phyloP scores from a whole-genome alignment of 2,329 filamentous ascomycete genomes.

The Alternaria rosae region DNA sequence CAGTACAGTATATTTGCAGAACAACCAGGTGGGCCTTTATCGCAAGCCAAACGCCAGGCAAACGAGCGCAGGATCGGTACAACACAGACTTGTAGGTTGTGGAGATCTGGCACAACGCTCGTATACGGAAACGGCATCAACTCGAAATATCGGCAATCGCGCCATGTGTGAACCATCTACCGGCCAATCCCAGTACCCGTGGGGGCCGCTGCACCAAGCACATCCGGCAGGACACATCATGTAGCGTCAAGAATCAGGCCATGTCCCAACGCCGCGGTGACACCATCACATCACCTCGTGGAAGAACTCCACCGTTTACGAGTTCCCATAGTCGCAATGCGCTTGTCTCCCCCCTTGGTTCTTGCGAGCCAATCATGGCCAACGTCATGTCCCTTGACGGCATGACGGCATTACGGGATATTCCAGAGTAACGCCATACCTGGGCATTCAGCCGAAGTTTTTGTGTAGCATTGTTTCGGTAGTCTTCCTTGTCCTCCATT shows the following conservation, averaged over 20 bases:
- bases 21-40: neutral
- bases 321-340: conserved; percentile 1
- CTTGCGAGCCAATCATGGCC: neutral
- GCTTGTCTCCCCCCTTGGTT: neutral
- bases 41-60: neutral
- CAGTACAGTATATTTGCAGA: neutral
- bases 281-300: conserved; percentile 4
- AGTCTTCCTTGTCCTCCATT: neutral
- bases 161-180: neutral
- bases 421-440: neutral
- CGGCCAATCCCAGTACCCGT: neutral
- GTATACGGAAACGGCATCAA: neutral
- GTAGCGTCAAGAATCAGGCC: neutral
- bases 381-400: neutral
- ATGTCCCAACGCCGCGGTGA: neutral
- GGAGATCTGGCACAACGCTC: conserved; percentile 5
- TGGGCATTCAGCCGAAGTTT: neutral
- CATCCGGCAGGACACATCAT: neutral
- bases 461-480: neutral
- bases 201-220: neutral
- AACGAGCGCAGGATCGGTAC: neutral
- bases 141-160: neutral
- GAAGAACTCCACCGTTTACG: neutral
- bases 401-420: neutral
- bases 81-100: neutral